Evolutionary conservation across 2,329 filamentous ascomycete species (phyloP).

Genomic region (Fonsecaea multimorphosa): DNA sequence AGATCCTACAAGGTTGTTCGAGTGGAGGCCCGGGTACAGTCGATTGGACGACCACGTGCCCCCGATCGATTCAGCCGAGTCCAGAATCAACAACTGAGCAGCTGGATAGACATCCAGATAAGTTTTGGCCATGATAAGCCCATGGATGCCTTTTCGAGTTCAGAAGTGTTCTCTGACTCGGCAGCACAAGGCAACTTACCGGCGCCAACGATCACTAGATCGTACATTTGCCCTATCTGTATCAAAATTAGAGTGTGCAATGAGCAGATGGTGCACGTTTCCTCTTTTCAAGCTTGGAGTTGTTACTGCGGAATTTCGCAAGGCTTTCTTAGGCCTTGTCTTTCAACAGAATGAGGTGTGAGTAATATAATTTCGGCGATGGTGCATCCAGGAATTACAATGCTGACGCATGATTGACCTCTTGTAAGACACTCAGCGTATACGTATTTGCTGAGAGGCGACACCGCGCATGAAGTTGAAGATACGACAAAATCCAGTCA

Average conservation of each 20-base stretch:
- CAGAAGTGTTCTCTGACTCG: constrained; percentile 70
- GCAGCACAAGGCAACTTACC: constrained; percentile 54
- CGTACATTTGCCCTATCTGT: constrained; percentile 2
- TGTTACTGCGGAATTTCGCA: background rate
- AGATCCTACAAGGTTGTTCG: constrained; percentile 74
- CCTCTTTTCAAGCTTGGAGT: background rate
- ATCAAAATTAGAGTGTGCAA: background rate
- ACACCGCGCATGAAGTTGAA: too few species aligned
- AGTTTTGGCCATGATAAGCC: constrained; percentile 67
- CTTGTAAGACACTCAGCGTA: background rate
- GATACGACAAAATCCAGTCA: background rate
- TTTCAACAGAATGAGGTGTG: background rate
- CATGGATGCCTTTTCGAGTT: constrained; percentile 68
- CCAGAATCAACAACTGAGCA: constrained; percentile 63
- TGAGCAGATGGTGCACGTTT: background rate
- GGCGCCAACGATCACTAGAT: constrained; percentile 24
- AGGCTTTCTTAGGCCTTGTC: background rate
- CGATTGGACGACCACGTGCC: constrained; percentile 74
- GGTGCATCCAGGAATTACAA: background rate
- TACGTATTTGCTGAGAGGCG: too few species aligned
- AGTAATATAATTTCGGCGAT: background rate
- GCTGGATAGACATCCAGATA: constrained; percentile 65
- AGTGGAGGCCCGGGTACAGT: constrained; percentile 69
- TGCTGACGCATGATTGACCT: background rate
- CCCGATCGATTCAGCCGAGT: constrained; percentile 63